phyloP scores from a whole-genome alignment of 129 eudicot species.

The Helianthus tuberosus region DNA sequence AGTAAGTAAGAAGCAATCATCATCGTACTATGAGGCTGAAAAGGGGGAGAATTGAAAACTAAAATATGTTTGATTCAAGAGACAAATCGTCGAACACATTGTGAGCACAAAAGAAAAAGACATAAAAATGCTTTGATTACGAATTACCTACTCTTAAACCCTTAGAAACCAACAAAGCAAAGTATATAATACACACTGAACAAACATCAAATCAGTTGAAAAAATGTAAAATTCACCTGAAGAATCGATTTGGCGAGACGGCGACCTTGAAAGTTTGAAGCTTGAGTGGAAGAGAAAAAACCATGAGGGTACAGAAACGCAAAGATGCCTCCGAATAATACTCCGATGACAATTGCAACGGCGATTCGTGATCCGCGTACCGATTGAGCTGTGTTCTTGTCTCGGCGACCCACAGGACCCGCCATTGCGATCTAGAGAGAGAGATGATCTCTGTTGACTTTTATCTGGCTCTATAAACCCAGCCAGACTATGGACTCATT shows the following conservation, averaged over 20 bases:
- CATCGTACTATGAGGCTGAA: background rate
- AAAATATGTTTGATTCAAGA: background rate
- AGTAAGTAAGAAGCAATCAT: slow-evolving; percentile 14
- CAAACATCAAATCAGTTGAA: background rate
- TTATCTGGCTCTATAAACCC: background rate
- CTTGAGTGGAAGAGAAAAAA: slow-evolving; percentile 33
- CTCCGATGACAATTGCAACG: slow-evolving; percentile 59
- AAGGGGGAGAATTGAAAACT: too few species aligned
- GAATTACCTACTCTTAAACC: background rate
- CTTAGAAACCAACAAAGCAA: background rate
- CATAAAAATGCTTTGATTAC: background rate
- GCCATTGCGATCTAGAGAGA: slow-evolving; percentile 34
- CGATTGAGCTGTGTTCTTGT: slow-evolving; percentile 45
- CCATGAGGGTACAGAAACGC: slow-evolving; percentile 73
- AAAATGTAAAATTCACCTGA: slow-evolving; percentile 40
- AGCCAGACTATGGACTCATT: background rate
- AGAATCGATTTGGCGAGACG: slow-evolving; percentile 48
- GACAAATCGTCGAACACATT: slow-evolving; percentile 8
- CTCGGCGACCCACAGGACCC: slow-evolving; percentile 48
- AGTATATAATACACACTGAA: background rate
- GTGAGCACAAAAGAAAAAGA: slow-evolving; percentile 4
- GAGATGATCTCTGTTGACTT: background rate
- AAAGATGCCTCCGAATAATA: slow-evolving; percentile 51
- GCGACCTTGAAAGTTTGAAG: slow-evolving; percentile 32
- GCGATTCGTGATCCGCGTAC: slow-evolving; percentile 57